Base-by-base conservation (phyloP, 345 rosid genomes). In the Firmiana major region DNA sequence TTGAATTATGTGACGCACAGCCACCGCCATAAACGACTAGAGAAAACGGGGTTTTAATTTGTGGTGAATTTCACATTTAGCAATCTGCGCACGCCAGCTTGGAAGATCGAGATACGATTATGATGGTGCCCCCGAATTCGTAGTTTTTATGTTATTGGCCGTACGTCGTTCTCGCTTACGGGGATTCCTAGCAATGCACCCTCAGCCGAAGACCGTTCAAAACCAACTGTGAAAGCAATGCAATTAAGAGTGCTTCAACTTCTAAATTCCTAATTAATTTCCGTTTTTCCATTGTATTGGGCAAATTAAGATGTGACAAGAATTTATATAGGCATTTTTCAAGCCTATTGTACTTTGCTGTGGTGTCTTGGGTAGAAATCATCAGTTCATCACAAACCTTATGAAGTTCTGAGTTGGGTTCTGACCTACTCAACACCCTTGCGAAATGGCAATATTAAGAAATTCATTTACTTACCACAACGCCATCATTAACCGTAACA, bases 11-110 rank as follows among this genome's bases (percentile, higher is more conserved):
- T 75, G 42, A 11, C 0, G 24, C 49, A 1, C 19, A 83, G 84
- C 86, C 84, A 81, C 84, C 84, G 60, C n/a, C 74, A 75, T 81
- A 12, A 80, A 81, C 82, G 42, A 63, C 49, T 16, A 60, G 48
- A 22, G 45, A 5, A 7, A 16, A 13, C 12, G 24, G 7, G n/a
- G n/a, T n/a, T n/a, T n/a, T n/a, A n/a, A 40, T 12, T 49, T 24
- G 8, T 40, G 70, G 15, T 49, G 7, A 43, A 51, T 28, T 45
- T 22, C 51, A 0, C 40, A 49, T 28, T 63, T 71, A 6, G 72
- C 77, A 54, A 42, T 2, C 58, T 58, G 3, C 28, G 12, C 81
- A 81, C 83, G 71, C 22, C 40, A 79, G 5, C 54, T 64, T n/a
- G 15, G 66, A 49, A 36, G 62, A 65, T 53, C 13, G 74, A 19